phyloP scores from a whole-genome alignment of 768 basidiomycete genomes.

The Boletales sp. region DNA sequence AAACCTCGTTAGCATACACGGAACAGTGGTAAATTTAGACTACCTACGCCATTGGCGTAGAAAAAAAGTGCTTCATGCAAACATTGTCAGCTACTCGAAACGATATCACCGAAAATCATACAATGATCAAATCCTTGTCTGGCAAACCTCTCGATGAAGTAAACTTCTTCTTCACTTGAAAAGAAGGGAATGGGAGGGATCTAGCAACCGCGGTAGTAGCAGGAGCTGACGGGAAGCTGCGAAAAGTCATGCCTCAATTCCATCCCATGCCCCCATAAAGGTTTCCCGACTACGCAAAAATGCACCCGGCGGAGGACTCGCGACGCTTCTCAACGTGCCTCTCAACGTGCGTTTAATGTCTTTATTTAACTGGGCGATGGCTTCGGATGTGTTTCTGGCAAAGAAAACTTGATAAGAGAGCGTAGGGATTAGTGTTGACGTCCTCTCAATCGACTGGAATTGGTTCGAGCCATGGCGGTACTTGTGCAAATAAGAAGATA shows the following conservation, averaged over 20 bases:
- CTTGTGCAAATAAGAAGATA: constrained; percentile 29
- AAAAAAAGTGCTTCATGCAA: constrained; percentile 54
- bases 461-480: constrained; percentile 54
- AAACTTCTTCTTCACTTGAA: constrained; percentile 59
- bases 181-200: constrained; percentile 64
- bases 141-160: constrained; percentile 60
- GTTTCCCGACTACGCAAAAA: constrained; percentile 51
- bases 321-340: constrained; percentile 48
- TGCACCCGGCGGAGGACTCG: constrained; percentile 50
- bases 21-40: too few species aligned
- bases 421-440: constrained; percentile 43
- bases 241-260: constrained; percentile 16
- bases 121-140: constrained; percentile 59
- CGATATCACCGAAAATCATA: constrained; percentile 30
- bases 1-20: neutral
- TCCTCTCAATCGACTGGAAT: constrained; percentile 43
- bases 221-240: neutral
- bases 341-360: constrained; percentile 59
- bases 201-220: constrained; percentile 27
- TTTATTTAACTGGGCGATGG: constrained; percentile 49
- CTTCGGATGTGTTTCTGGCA: constrained; percentile 42
- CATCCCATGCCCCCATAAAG: constrained; percentile 52
- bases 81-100: neutral
- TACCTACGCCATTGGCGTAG: constrained; percentile 51
- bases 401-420: constrained; percentile 68